Percentiles rank a stretch among this genome's conserved stretches.
Evolutionary conservation across 1,284 basidiomycete genomes (phyloP).

Genomic region (Wallemia ichthyophaga): DNA sequence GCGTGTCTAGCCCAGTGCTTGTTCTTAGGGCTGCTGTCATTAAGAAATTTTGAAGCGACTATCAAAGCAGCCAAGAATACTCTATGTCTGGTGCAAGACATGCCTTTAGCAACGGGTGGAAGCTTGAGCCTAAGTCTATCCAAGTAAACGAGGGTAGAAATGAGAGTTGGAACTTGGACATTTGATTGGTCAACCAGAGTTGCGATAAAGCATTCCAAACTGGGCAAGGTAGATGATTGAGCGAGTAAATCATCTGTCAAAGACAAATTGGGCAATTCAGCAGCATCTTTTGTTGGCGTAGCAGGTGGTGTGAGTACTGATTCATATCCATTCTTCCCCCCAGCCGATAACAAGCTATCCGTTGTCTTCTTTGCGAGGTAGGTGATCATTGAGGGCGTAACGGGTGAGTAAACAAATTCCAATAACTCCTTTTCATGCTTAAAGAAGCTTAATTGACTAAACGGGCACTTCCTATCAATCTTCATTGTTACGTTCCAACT

Average conservation of each 20-base stretch:
- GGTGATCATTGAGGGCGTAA: slow-evolving; percentile 51
- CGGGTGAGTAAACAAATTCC: slow-evolving; percentile 39
- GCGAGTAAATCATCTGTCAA: slow-evolving; percentile 18
- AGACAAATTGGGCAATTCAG: neutral
- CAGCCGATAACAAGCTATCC: slow-evolving; percentile 8
- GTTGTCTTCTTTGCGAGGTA: slow-evolving; percentile 36
- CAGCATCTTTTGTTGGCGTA: slow-evolving; percentile 11
- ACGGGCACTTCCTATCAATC: neutral
- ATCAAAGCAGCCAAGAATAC: slow-evolving; percentile 88
- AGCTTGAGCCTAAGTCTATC: slow-evolving; percentile 54
- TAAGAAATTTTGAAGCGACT: slow-evolving; percentile 86
- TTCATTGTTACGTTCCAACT: neutral
- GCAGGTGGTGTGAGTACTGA: slow-evolving; percentile 10
- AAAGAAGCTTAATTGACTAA: neutral
- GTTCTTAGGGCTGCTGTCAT: slow-evolving; percentile 87
- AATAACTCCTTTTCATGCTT: slow-evolving; percentile 46
- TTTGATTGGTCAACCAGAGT: slow-evolving; percentile 57
- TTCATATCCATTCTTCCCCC: no score
- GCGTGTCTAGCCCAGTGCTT: slow-evolving; percentile 62
- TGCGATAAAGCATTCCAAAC: slow-evolving; percentile 62
- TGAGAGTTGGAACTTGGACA: slow-evolving; percentile 68
- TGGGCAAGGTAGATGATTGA: slow-evolving; percentile 30
- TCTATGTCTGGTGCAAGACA: slow-evolving; percentile 73
- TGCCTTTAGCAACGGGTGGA: slow-evolving; percentile 61
- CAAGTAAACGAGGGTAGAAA: slow-evolving; percentile 76